These are phyloP conservation scores for Bacterosira constricta DNA, from an alignment of 108 stramenopile species.

Conservation along the genomic window DNA sequence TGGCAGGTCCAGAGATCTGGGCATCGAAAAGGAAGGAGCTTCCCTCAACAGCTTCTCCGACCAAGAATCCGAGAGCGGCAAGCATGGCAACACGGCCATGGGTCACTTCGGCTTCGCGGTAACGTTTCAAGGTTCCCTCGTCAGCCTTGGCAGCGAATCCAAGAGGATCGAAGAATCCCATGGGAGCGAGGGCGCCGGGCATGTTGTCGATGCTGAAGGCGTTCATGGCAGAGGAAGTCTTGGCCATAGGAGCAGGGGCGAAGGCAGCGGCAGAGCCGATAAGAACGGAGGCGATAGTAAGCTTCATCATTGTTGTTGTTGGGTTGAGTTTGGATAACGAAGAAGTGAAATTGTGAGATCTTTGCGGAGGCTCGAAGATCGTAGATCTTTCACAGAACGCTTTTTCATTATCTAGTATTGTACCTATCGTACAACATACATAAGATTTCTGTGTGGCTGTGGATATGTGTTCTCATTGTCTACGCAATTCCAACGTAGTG, in stretches of 20 bases:
- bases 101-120: slow-evolving; percentile 86
- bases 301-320: slow-evolving; percentile 39
- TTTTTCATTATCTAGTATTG: too few relatives aligned
- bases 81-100: slow-evolving; percentile 77
- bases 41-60: slow-evolving; percentile 75
- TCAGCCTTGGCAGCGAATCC: slow-evolving; percentile 70
- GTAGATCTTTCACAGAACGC: too few relatives aligned
- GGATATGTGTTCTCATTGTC: too few relatives aligned
- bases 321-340: too few relatives aligned
- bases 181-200: slow-evolving; percentile 39
- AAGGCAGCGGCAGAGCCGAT: slow-evolving; percentile 33
- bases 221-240: slow-evolving; percentile 14
- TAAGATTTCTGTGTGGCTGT: too few relatives aligned
- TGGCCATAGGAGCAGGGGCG: slow-evolving; percentile 6
- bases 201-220: slow-evolving; percentile 18
- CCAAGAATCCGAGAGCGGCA: slow-evolving; percentile 21
- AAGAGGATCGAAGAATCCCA: slow-evolving; percentile 51
- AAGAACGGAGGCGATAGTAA: slow-evolving; percentile 17
- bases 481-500: too few relatives aligned
- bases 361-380: too few relatives aligned
- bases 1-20: slow-evolving; percentile 83
- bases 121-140: slow-evolving; percentile 67
- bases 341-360: too few relatives aligned
- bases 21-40: slow-evolving; percentile 74
- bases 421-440: too few relatives aligned